Evolutionary conservation across 139 green algal genomes (phyloP).

Genomic region (Chlorokybus atmophyticus): DNA sequence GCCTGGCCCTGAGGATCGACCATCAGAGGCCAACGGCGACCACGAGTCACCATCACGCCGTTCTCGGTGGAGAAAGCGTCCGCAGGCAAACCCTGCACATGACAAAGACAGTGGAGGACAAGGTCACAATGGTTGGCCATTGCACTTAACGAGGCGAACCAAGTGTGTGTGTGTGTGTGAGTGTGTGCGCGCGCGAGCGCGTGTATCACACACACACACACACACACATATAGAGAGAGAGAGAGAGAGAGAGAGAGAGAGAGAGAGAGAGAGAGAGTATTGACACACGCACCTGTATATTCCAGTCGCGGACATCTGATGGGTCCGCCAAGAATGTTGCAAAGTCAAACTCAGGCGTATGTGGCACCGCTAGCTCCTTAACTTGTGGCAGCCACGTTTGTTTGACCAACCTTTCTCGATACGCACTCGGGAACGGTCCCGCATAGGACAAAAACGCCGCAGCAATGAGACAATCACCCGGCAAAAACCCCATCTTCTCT

Average conservation of each 20-base stretch:
- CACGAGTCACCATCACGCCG: constrained; percentile 56
- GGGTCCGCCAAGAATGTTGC: constrained; percentile 57
- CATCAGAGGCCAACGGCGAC: constrained; percentile 61
- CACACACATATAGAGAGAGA: not conserved
- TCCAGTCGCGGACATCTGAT: constrained; percentile 62
- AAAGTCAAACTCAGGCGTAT: constrained; percentile 52
- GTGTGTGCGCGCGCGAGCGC: not conserved
- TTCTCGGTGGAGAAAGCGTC: constrained; percentile 68
- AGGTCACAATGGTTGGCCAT: not conserved
- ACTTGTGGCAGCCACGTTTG: constrained; percentile 58
- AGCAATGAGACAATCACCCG: constrained; percentile 52
- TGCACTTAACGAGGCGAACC: no score
- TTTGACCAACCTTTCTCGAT: constrained; percentile 49
- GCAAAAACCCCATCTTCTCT: constrained; percentile 35
- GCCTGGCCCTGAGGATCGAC: constrained; percentile 66
- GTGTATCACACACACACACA: not conserved
- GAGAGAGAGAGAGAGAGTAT: constrained; percentile 2
- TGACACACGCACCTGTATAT: constrained; percentile 45
- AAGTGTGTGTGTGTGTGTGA: constrained; percentile 1
- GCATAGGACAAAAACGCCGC: constrained; percentile 60
- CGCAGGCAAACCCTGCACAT: constrained; percentile 44
- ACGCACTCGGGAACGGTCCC: constrained; percentile 65
- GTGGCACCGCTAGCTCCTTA: constrained; percentile 43
- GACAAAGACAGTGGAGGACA: no score
- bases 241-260: constrained; percentile 3